Conservation (phyloP, 192 early-diverging fungal genomes). For the Mortierella alpina region DNA sequence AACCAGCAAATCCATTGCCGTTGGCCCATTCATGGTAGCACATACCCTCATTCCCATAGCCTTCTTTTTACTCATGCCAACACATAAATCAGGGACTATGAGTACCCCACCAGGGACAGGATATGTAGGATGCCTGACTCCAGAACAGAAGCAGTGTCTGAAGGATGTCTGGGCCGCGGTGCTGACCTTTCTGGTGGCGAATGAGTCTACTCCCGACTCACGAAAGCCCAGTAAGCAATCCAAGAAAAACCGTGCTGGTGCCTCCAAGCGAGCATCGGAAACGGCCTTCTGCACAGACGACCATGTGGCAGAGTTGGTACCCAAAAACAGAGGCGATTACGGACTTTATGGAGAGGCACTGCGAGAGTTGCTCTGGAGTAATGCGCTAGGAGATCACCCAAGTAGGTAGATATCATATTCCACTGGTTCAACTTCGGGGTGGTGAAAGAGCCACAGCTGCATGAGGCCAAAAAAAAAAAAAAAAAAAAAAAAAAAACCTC, state of each 20-base stretch:
- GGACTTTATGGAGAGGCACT: neutral
- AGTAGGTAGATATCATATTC: neutral
- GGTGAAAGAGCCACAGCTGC: neutral
- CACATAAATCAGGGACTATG: neutral
- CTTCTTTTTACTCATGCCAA: slow-evolving; percentile 3
- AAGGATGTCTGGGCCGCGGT: slow-evolving; percentile 12
- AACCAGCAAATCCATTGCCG: neutral
- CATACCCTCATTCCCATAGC: slow-evolving; percentile 1
- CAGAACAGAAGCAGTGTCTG: slow-evolving; percentile 32
- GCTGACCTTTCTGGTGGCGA: no score
- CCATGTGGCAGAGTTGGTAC: no score
- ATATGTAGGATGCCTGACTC: slow-evolving; percentile 16
- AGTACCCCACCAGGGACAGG: slow-evolving; percentile 26
- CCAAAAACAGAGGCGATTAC: no score
- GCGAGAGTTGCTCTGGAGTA: neutral
- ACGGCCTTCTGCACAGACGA: no score
- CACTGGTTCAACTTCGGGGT: neutral
- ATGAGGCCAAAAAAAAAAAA: neutral
- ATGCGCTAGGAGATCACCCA: slow-evolving; percentile 4
- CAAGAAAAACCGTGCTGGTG: no score
- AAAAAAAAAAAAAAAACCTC: neutral
- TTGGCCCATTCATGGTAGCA: neutral
- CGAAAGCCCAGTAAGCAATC: no score
- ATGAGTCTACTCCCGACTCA: no score
- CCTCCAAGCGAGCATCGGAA: no score